Conservation (phyloP, 2,329 filamentous ascomycete genomes). For the Aspergillus flavus region DNA sequence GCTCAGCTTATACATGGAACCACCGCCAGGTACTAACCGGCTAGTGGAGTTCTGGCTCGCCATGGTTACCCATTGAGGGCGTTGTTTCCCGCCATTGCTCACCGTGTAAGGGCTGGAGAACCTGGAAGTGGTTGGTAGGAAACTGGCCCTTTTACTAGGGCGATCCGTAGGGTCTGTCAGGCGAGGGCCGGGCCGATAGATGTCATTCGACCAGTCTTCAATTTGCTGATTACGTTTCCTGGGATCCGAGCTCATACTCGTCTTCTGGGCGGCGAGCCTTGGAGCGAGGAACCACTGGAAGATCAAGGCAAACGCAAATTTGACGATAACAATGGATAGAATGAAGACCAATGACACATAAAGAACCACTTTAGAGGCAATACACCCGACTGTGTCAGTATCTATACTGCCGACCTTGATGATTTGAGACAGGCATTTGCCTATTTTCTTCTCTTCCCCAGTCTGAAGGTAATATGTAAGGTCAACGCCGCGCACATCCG, state of each 20-base stretch:
- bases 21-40: conserved; percentile 62
- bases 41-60: conserved; percentile 80
- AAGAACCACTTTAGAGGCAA: conserved; percentile 93
- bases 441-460: conserved; percentile 75
- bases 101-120: conserved; percentile 89
- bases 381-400: conserved; percentile 94
- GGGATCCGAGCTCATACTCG: conserved; percentile 76
- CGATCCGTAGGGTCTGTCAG: conserved; percentile 76
- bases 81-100: conserved; percentile 61
- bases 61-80: conserved; percentile 83
- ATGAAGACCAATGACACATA: conserved; percentile 94
- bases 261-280: conserved; percentile 81
- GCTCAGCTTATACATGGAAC: conserved; percentile 68
- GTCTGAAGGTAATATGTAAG: conserved; percentile 86
- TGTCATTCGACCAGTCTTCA: conserved; percentile 97
- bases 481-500: conserved; percentile 77
- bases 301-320: conserved; percentile 83
- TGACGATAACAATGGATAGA: conserved; percentile 79
- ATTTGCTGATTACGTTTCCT: conserved; percentile 91
- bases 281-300: conserved; percentile 97
- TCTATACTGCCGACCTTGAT: conserved; percentile 96
- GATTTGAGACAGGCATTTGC: conserved; percentile 86
- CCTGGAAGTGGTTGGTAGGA: conserved; percentile 89
- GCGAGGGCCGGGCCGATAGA: conserved; percentile 86
- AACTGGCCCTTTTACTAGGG: conserved; percentile 78